A percentile compares a stretch with the other conserved stretches of the same genome.
phyloP scores from a whole-genome alignment of 306 rosid species.

The Ziziphus jujuba region DNA sequence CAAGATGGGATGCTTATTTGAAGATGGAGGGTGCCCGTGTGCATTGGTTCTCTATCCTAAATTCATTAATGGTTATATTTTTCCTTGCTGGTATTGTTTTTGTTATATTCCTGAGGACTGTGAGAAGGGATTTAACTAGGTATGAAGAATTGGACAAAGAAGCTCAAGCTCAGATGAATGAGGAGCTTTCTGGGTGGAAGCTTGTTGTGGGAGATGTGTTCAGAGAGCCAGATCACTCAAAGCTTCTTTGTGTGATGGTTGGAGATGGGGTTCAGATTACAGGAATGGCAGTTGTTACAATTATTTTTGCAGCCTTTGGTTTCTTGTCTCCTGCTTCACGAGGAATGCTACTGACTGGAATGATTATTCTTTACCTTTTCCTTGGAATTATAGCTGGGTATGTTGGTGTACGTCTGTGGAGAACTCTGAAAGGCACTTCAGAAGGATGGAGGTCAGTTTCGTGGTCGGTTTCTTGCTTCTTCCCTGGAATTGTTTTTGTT shows the following conservation, averaged over 20 bases:
- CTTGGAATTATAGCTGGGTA: slow-evolving; percentile 86
- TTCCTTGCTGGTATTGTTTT: slow-evolving; percentile 96
- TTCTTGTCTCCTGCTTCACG: slow-evolving; percentile 78
- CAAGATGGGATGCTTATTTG: slow-evolving; percentile 98
- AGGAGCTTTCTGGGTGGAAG: slow-evolving; percentile 99
- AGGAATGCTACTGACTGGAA: slow-evolving; percentile 91
- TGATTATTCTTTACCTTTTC: slow-evolving; percentile 91
- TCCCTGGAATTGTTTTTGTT: slow-evolving; percentile 82
- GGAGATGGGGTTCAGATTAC: slow-evolving; percentile 93
- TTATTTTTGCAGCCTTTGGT: slow-evolving; percentile 87
- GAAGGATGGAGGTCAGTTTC: slow-evolving; percentile 90
- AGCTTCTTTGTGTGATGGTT: slow-evolving; percentile 91
- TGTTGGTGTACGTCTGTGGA: slow-evolving; percentile 90
- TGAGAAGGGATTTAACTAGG: slow-evolving; percentile 93
- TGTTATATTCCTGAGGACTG: slow-evolving; percentile 87
- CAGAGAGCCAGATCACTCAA: slow-evolving; percentile 80
- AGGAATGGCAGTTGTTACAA: slow-evolving; percentile 89
- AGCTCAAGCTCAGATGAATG: slow-evolving; percentile 95
- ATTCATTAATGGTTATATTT: slow-evolving; percentile 80
- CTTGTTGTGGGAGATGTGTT: slow-evolving; percentile 98
- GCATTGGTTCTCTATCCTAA: slow-evolving; percentile 79
- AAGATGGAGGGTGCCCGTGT: slow-evolving; percentile 97
- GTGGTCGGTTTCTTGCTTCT: slow-evolving; percentile 85
- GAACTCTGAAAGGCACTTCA: slow-evolving; percentile 82
- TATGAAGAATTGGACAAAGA: slow-evolving; percentile 96